Evolutionary conservation across 139 green algal genomes (phyloP).

Genomic region (Penium margaritaceum): DNA sequence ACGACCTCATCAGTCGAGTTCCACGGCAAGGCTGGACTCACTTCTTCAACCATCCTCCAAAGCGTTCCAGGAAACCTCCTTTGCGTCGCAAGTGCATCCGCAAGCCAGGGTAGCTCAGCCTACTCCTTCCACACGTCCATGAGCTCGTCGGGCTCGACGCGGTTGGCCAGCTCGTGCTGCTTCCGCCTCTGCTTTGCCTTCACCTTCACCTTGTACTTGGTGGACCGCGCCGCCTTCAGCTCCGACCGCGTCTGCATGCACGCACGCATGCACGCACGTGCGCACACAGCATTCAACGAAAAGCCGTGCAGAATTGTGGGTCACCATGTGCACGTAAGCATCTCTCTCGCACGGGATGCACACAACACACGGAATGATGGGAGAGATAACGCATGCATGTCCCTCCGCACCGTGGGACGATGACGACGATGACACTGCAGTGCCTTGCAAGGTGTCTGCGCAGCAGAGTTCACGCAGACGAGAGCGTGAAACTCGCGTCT

Average conservation of each 20-base stretch:
- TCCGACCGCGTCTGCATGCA: conserved; percentile 52
- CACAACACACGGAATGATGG: neutral
- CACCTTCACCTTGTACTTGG: conserved; percentile 77
- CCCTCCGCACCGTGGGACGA: too few species aligned
- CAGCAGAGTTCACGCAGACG: too few species aligned
- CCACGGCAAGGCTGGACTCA: too few species aligned
- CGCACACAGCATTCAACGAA: neutral
- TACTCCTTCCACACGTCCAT: conserved; percentile 32
- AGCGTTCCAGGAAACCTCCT: too few species aligned
- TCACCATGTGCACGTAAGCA: conserved; percentile 6
- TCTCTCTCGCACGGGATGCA: neutral
- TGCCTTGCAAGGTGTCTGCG: too few species aligned
- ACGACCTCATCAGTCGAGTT: too few species aligned
- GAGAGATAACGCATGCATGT: too few species aligned
- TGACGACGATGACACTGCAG: neutral
- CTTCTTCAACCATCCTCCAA: too few species aligned
- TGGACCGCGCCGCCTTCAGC: conserved; percentile 63
- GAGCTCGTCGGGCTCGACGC: conserved; percentile 29
- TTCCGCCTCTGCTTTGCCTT: conserved; percentile 57
- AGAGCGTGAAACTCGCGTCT: too few species aligned
- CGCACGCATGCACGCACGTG: neutral
- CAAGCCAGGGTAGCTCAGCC: too few species aligned
- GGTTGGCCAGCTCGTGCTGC: conserved; percentile 38
- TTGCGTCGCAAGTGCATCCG: too few species aligned
- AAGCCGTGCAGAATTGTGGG: neutral